Conservation (phyloP, 192 early-diverging fungal genomes). For the Coemansia sp. region DNA sequence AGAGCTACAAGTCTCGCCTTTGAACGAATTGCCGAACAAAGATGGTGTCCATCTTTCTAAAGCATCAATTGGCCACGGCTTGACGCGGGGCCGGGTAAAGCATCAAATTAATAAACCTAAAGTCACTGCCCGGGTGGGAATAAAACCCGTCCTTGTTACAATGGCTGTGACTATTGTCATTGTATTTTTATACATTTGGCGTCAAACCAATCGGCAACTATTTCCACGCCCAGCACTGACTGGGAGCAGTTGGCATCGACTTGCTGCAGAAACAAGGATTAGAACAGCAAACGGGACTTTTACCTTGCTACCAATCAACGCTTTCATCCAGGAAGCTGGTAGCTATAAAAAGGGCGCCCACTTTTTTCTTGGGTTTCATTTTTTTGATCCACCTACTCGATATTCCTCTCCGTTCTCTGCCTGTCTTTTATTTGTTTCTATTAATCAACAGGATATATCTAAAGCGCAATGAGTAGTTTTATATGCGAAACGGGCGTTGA, state of each 20-base stretch:
- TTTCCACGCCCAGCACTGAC: not conserved
- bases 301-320: not conserved
- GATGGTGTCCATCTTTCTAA: no score
- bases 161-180: no score
- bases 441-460: not conserved
- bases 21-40: no score
- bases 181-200: no score
- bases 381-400: not conserved
- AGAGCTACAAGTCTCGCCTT: no score
- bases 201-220: not conserved
- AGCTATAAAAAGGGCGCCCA: not conserved
- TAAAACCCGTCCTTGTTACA: no score
- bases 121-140: no score
- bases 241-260: not conserved
- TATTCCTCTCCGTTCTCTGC: not conserved
- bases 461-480: not conserved
- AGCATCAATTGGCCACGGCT: no score
- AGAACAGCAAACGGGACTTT: not conserved
- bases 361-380: not conserved
- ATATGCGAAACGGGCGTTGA: not conserved
- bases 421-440: not conserved
- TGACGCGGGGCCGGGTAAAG: no score
- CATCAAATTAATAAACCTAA: no score
- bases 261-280: not conserved
- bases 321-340: not conserved